Evolutionary conservation across 768 basidiomycete genomes (phyloP), one percentile per base, ranked within the genome.

Genomic region (Sarcodon sp.): DNA sequence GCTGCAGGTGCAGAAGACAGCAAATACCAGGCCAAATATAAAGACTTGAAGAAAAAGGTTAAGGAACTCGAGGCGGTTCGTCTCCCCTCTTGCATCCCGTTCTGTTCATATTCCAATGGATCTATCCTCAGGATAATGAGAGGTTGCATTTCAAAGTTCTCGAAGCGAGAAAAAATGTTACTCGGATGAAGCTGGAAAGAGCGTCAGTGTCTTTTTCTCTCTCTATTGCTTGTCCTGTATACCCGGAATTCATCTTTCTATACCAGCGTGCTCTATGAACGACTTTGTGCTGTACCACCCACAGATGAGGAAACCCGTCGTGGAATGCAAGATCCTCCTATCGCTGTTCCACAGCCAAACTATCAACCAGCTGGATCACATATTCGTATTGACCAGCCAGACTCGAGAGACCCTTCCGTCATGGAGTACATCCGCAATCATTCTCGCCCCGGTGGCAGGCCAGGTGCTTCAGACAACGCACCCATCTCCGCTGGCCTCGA

Each of bases 1-100:
- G 75, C 83, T 35, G 83, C 83, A 27, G 81, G 83, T 56, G 84
- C 82, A 15, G 87, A 89, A 60, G 87, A 90, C 64, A 77, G 76
- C 59, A 89, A 87, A 65, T 91, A 90, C 62, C 83, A 86, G 51
- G 75, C 77, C 58, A 90, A 90, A 66, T 91, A 90, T 69, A 87
- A 80, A 63, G 87, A 91, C 50, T 70, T 91, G 53, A 89, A 87
- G 64, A 76, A 80, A 65, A 89, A 88, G 67, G 87, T 90, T 50
- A 83, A 80, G 61, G 87, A 90, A 64, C 84, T 90, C 53, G 88
- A 91, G 66, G 64, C 71, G 33, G 88, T 87, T 51, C 56, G 83
- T 76, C 55, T 7, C 38, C 37, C 35, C 39, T 33, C 37, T 15
- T 35, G 11, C 44, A 43, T 51, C 35, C 50, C 47, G 35, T 44